Evolutionary conservation across 2,329 filamentous ascomycete species (phyloP), one percentile per base, ranked within the genome.

Genomic region (Neopestalotiopsis rosae): DNA sequence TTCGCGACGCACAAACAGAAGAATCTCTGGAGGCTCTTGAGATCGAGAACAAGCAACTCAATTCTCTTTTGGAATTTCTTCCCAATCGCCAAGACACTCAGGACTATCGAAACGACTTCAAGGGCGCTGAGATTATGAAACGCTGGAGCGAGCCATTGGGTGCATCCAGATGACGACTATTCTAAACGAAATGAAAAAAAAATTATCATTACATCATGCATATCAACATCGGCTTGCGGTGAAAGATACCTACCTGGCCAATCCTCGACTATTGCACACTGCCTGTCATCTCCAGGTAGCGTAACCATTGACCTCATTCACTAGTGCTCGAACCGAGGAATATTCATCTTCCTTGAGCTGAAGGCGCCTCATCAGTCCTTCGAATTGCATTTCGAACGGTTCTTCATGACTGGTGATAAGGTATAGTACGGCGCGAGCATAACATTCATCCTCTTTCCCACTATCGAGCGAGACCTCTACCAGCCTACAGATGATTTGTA

Each of bases 401-500:
- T 40, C n/a, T n/a, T 59, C 34, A 9, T 61, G 20, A 14, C 32
- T 24, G 10, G n/a, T 24, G 32, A 57, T 32, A 12, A 38, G 10
- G 10, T 52, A 10, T 24, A 49, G 40, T 32, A 69, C 32, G 12
- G 61, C 28, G 40, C 14, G 61, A 9, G 56, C 58, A 45, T 67
- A 69, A 17, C 67, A 61, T 9, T 57, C 52, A 13, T 69, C 57
- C 0, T 61, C 34, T 17, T 57, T 28, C 5, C 52, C 32, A 24
- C 57, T 38, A 12, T 71, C 68, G 38, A 74, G 65, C 28, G 76
- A 76, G 5, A 75, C 71, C 66, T 77, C 75, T 17, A 75, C 75
- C 28, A 83, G 70, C 34, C 71, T 74, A 34, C 74, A 72, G 67
- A 79, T 79, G 20, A 81, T 77, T 49, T 71, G 67, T 10, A 81